Percentiles rank a stretch among this genome's conserved stretches.
phyloP scores from a whole-genome alignment of 257 asterid species.

The Gentiana straminea region DNA sequence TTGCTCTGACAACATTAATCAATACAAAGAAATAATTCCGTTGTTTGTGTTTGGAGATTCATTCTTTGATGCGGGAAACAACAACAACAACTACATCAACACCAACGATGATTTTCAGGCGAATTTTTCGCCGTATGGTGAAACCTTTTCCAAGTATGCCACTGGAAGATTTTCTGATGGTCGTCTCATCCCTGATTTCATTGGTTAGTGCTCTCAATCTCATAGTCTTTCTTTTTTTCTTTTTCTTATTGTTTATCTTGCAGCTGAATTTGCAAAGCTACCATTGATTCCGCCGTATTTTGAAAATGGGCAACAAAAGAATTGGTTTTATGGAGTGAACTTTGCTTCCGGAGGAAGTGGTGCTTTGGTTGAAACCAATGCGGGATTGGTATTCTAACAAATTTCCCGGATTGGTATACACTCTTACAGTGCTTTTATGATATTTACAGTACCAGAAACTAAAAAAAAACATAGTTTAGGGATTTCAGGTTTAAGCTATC shows the following conservation, averaged over 20 bases:
- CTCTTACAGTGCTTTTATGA: too few relatives aligned
- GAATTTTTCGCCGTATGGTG: constrained; percentile 54
- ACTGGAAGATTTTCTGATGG: constrained; percentile 73
- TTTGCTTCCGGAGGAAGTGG: constrained; percentile 73
- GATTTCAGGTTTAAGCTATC: too few relatives aligned
- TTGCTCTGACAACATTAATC: background rate
- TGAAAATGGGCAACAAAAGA: constrained; percentile 16
- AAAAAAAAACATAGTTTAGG: too few relatives aligned
- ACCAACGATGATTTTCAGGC: constrained; percentile 50
- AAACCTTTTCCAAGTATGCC: constrained; percentile 34
- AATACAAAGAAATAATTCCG: background rate
- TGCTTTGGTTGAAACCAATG: constrained; percentile 34
- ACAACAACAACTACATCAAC: constrained; percentile 55
- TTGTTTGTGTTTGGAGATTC: constrained; percentile 60
- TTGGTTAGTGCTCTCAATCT: constrained; percentile 18
- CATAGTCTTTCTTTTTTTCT: background rate
- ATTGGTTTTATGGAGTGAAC: constrained; percentile 32
- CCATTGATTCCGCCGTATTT: constrained; percentile 34
- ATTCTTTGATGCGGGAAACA: constrained; percentile 51
- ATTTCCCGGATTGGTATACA: too few relatives aligned
- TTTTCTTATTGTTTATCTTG: background rate
- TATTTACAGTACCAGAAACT: too few relatives aligned
- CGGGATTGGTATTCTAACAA: constrained; percentile 43
- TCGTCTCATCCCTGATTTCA: constrained; percentile 49
- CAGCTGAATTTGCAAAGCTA: constrained; percentile 48